Conservation (phyloP, 2,329 filamentous ascomycete genomes). For the Colletotrichum salicis region DNA sequence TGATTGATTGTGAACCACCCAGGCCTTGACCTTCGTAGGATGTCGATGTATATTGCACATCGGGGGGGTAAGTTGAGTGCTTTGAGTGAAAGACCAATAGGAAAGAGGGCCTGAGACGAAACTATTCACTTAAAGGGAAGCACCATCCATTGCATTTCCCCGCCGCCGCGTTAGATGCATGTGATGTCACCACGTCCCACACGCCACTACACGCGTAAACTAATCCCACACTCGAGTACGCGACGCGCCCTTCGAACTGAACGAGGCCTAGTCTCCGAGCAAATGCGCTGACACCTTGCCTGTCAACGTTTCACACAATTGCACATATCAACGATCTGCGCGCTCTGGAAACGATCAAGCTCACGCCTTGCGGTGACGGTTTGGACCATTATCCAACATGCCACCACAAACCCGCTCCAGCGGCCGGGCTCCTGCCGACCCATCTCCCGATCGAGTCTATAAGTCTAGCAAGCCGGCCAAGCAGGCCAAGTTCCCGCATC, state of each 20-base stretch:
- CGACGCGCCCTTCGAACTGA: conserved; percentile 28
- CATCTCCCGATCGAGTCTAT: conserved; percentile 50
- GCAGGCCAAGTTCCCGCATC: conserved; percentile 52
- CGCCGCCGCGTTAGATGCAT: conserved; percentile 20
- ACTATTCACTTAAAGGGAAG: neutral
- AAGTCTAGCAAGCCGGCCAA: conserved; percentile 49
- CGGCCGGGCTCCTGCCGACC: conserved; percentile 41
- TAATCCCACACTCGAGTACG: conserved; percentile 19
- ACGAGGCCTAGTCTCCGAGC: conserved; percentile 14
- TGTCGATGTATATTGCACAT: neutral
- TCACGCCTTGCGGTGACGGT: neutral
- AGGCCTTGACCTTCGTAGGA: neutral
- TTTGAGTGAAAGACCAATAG: neutral
- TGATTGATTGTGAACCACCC: neutral
- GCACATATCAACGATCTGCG: neutral
- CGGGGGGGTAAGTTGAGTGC: neutral
- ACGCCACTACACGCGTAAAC: conserved; percentile 31
- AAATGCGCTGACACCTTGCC: neutral
- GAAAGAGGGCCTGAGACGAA: neutral
- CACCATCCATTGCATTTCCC: neutral
- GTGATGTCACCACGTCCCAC: conserved; percentile 25
- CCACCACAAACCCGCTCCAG: conserved; percentile 51
- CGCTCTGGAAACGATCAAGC: neutral
- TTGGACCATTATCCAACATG: conserved; percentile 40
- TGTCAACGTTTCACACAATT: neutral